Evolutionary conservation across 306 rosid genomes (phyloP).

Genomic region (Lotus japonicus): DNA sequence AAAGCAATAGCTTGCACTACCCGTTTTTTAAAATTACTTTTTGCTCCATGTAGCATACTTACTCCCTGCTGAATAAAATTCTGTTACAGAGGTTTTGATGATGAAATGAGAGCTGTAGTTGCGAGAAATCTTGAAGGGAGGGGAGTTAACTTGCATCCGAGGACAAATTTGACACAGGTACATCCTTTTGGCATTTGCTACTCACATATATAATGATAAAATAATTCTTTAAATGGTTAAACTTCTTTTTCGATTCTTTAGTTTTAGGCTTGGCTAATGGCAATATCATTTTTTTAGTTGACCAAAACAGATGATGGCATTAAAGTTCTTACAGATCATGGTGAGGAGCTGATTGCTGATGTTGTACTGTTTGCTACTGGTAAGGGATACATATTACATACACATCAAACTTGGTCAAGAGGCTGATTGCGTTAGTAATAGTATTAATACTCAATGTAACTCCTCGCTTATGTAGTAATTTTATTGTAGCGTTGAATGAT

Average conservation of each 20-base stretch:
- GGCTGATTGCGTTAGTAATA: neutral
- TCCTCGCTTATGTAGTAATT: neutral
- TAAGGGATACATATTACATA: slow-evolving; percentile 28
- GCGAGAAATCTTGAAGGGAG: slow-evolving; percentile 95
- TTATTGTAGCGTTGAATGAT: neutral
- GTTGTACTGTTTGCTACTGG: slow-evolving; percentile 94
- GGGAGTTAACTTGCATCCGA: slow-evolving; percentile 82
- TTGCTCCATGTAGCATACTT: neutral
- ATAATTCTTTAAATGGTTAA: neutral
- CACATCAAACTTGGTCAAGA: neutral
- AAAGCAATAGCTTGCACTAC: too few species aligned
- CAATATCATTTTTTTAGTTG: slow-evolving; percentile 43
- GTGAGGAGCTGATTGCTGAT: slow-evolving; percentile 83
- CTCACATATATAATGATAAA: neutral
- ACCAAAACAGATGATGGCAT: slow-evolving; percentile 73
- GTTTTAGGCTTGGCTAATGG: slow-evolving; percentile 16
- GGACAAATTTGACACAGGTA: slow-evolving; percentile 70
- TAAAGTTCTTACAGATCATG: slow-evolving; percentile 84
- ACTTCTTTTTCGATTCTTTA: neutral
- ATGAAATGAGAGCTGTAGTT: slow-evolving; percentile 94
- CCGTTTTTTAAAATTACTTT: neutral
- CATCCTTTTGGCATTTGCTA: slow-evolving; percentile 6
- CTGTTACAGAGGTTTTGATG: slow-evolving; percentile 83
- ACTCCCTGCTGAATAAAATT: neutral
- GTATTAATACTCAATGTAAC: neutral